These are phyloP conservation scores for Blastocladiella emersonii DNA, from an alignment of 371 early-diverging fungal genomes.

Conservation along the genomic window DNA sequence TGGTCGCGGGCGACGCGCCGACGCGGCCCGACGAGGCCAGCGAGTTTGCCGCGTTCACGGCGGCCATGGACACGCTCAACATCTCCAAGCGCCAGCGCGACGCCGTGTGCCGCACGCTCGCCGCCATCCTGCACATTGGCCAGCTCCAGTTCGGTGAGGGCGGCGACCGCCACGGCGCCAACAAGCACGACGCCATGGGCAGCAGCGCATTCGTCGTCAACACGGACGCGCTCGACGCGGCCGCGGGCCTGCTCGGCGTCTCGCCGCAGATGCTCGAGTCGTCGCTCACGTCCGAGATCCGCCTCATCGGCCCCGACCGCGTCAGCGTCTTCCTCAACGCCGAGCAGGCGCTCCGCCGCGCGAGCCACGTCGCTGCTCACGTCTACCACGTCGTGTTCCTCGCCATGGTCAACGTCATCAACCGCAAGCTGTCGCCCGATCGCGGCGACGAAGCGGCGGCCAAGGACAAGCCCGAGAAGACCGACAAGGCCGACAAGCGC, in stretches of 20 bases:
- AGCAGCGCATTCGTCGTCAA: conserved; percentile 59
- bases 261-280: conserved; percentile 61
- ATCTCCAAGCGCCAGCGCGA: conserved; percentile 58
- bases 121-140: conserved; percentile 80
- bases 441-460: too few relatives aligned
- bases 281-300: conserved; percentile 70
- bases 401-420: conserved; percentile 59
- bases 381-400: conserved; percentile 56
- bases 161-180: not conserved
- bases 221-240: conserved; percentile 53
- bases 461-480: conserved; percentile 27
- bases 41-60: conserved; percentile 44
- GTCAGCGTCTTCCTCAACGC: not conserved
- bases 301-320: conserved; percentile 5
- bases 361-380: conserved; percentile 51
- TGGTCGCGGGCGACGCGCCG: not conserved
- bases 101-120: conserved; percentile 67
- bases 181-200: not conserved
- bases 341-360: conserved; percentile 29
- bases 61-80: conserved; percentile 61
- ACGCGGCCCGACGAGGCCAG: conserved; percentile 21
- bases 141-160: conserved; percentile 64
- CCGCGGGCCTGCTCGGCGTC: conserved; percentile 75
- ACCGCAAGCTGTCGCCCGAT: conserved; percentile 37
- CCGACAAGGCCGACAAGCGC: not conserved